phyloP scores from a whole-genome alignment of 2,329 filamentous ascomycete species.

The Graphilbum ipis-grandicollis region DNA sequence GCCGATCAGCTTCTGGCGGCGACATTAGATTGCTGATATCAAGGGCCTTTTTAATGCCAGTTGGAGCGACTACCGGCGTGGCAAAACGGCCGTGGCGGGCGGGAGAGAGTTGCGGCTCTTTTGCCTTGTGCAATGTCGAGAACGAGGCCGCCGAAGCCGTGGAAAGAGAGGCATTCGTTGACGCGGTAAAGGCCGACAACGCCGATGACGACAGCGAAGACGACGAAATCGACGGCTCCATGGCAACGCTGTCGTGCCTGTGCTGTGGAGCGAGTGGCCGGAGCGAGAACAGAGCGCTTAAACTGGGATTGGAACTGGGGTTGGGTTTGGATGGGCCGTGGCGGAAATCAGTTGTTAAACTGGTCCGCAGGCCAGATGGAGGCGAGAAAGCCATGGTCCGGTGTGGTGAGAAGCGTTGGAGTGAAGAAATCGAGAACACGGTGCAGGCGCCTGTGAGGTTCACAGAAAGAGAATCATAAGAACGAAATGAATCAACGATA shows the following conservation, averaged over 20 bases:
- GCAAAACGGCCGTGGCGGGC: background rate
- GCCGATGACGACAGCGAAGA: conserved; percentile 5
- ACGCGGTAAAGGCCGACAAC: background rate
- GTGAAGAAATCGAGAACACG: too few relatives aligned
- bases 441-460: too few relatives aligned
- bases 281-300: too few relatives aligned
- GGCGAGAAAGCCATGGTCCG: too few relatives aligned
- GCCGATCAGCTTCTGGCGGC: conserved; percentile 35
- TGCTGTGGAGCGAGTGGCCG: background rate
- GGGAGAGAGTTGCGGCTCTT: too few relatives aligned
- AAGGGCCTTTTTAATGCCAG: conserved; percentile 20
- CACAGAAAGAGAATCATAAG: too few relatives aligned
- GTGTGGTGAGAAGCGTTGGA: too few relatives aligned
- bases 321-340: background rate
- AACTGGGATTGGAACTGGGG: too few relatives aligned
- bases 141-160: conserved; percentile 1
- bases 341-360: background rate
- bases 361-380: too few relatives aligned
- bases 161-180: background rate
- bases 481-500: too few relatives aligned
- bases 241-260: background rate
- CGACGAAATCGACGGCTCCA: conserved; percentile 8
- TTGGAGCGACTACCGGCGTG: background rate
- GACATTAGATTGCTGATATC: conserved; percentile 43
- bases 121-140: background rate